These are phyloP conservation scores for Croton laevigatus DNA, from an alignment of 441 rosid genomes.

Conservation along the genomic window DNA sequence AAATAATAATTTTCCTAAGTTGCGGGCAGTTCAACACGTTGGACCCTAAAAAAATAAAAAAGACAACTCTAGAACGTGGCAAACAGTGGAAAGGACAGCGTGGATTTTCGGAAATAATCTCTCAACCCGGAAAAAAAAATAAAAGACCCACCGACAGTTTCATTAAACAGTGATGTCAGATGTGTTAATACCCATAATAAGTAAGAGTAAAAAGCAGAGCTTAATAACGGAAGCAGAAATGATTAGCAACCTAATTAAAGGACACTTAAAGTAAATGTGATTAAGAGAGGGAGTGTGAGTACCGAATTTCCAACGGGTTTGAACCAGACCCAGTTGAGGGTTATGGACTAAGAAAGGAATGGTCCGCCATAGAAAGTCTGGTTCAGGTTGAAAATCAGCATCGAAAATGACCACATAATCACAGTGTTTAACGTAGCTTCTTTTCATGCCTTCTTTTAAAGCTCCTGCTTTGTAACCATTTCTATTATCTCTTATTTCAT, in stretches of 20 bases:
- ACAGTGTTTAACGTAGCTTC: conserved; percentile 71
- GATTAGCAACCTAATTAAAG: not conserved
- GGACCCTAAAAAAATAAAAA: conserved; percentile 3
- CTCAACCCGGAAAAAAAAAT: not conserved
- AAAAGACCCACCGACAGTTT: conserved; percentile 42
- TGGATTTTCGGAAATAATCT: conserved; percentile 3
- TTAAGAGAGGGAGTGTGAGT: conserved; percentile 9
- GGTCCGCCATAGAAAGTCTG: conserved; percentile 81
- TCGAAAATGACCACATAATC: conserved; percentile 88
- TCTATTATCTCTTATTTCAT: conserved; percentile 76
- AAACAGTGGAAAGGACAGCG: conserved; percentile 13
- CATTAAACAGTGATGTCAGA: not conserved
- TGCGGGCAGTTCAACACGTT: not conserved
- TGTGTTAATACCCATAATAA: not conserved
- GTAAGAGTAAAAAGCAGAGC: not conserved
- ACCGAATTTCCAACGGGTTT: conserved; percentile 98
- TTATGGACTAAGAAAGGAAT: conserved; percentile 75
- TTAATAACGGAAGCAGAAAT: not conserved
- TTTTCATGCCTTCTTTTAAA: conserved; percentile 86
- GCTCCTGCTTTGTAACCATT: conserved; percentile 97
- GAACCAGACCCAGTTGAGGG: conserved; percentile 74
- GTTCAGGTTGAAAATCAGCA: conserved; percentile 92
- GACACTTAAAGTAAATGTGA: not conserved
- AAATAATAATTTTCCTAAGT: not conserved
- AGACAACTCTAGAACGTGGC: conserved; percentile 23